Base-by-base conservation (phyloP, 2,329 filamentous ascomycete species). In the Mariannaea elegans region DNA sequence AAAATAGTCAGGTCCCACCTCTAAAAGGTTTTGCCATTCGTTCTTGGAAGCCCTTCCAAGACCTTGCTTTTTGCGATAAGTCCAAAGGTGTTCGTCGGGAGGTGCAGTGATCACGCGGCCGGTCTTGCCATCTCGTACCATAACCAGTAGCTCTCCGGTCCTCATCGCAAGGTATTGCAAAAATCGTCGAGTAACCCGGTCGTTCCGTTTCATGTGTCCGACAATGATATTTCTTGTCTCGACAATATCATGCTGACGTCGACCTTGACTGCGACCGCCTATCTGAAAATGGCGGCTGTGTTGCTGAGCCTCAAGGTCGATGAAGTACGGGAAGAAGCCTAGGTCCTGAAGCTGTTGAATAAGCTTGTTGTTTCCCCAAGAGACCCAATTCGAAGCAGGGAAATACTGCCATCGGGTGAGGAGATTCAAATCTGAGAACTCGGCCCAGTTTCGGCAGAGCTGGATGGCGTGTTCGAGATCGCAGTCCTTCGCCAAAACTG, bases 71-170 rank as follows among this genome's bases (percentile, higher is more conserved):
- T 44, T 64, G 1, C 68, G 64, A 18, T 64, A 70, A 1, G 70
- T 73, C 71, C 70, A 73, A 0, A 71, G 60, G 1, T 72, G 56
- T 7, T 71, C 58, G 1, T 69, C n/a, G 1, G 53, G 44, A 1
- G 69, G 70, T 9, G 71, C 69, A 1, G 71, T 72, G 4, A 73
- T 69, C 4, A 73, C 65, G 14, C 71, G 62, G 2, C 71, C 71
- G 2, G 69, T 72, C 53, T 68, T 73, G 13, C 71, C 71, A 55
- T 73, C 71, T 6, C 71, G 50, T 0, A 72, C 71, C 60, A 73
- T 47, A 12, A 73, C 59, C 13, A 73, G 19, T 1, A 72, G 12
- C 8, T 72, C 70, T 32, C 70, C 70, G 0, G 67, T 56, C 1
- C 71, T 46, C 69, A 73, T 68, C 3, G 54, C 19, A 7, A 73